Percentiles rank a stretch among this genome's conserved stretches.
These are phyloP conservation scores for Paecilomyces variotii DNA, from an alignment of 2,329 filamentous ascomycete genomes.

Conservation along the genomic window DNA sequence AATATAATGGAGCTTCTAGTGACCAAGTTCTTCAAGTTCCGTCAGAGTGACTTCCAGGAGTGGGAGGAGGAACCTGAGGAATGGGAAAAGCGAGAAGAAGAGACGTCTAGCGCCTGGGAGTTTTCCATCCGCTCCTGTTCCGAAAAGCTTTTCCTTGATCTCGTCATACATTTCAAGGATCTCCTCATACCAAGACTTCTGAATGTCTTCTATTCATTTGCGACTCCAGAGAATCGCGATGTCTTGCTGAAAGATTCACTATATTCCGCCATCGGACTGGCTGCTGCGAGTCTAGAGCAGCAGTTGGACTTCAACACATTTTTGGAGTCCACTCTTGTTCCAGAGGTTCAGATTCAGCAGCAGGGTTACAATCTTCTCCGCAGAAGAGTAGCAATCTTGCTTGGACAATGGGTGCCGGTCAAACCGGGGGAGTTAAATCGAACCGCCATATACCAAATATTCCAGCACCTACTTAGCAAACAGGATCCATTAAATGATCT, in stretches of 20 bases:
- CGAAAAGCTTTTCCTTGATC: constrained; percentile 86
- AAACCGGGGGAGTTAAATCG: constrained; percentile 62
- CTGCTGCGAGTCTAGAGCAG: constrained; percentile 66
- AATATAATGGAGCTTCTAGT: constrained; percentile 80
- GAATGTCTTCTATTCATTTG: constrained; percentile 71
- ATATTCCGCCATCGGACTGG: constrained; percentile 84
- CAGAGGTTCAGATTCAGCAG: constrained; percentile 64
- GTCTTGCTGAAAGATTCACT: constrained; percentile 86
- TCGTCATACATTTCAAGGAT: constrained; percentile 81
- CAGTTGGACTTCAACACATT: constrained; percentile 78
- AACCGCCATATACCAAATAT: constrained; percentile 77
- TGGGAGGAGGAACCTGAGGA: constrained; percentile 95
- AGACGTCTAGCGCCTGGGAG: constrained; percentile 76
- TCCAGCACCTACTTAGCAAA: constrained; percentile 72
- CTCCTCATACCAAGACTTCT: constrained; percentile 72
- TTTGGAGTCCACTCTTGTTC: constrained; percentile 63
- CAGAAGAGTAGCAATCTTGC: constrained; percentile 76
- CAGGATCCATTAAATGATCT: constrained; percentile 75
- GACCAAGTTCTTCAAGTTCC: constrained; percentile 80
- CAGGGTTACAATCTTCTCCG: constrained; percentile 73
- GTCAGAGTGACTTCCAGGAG: constrained; percentile 72
- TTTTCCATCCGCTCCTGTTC: constrained; percentile 88
- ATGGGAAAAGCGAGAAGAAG: constrained; percentile 87
- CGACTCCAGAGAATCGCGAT: constrained; percentile 57
- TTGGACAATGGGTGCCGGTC: constrained; percentile 83